Conservation (phyloP, 805 yeast species). For the Candida yuanshanica region DNA sequence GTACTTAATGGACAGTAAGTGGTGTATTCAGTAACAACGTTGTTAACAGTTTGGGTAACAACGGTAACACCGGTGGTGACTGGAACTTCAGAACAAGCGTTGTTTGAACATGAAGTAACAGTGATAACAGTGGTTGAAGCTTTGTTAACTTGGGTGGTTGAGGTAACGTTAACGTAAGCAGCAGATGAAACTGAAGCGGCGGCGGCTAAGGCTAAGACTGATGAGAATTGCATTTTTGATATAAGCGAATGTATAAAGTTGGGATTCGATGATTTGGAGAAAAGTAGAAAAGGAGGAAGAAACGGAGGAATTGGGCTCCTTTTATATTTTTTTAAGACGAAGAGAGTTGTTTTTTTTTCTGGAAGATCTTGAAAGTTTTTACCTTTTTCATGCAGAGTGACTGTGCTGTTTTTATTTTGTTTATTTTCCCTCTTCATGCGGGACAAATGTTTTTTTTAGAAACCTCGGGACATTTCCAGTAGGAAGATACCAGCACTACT, state of each 20-base stretch:
- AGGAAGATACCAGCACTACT: neutral
- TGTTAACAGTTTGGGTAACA: constrained; percentile 6
- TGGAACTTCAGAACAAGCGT: constrained; percentile 8
- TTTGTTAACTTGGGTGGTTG: constrained; percentile 1
- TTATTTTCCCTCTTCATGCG: neutral
- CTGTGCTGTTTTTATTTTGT: neutral
- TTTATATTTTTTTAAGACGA: constrained; percentile 3
- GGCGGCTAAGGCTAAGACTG: constrained; percentile 24
- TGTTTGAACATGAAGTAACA: constrained; percentile 12
- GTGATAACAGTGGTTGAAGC: constrained; percentile 9
- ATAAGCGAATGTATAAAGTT: constrained; percentile 25
- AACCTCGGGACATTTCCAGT: too few relatives aligned
- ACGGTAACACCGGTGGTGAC: constrained; percentile 15
- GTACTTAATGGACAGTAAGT: constrained; percentile 13
- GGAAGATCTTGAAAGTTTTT: neutral
- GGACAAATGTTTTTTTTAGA: too few relatives aligned
- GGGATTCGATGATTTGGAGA: constrained; percentile 11
- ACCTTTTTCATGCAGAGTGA: neutral
- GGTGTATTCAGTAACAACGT: constrained; percentile 10
- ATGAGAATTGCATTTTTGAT: constrained; percentile 30
- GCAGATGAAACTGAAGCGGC: constrained; percentile 25
- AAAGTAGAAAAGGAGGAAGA: neutral
- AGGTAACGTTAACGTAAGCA: constrained; percentile 19
- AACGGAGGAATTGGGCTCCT: neutral
- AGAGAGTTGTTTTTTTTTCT: neutral